Base-by-base conservation (phyloP, 208 protist species). In the Crithidia fasciculata region DNA sequence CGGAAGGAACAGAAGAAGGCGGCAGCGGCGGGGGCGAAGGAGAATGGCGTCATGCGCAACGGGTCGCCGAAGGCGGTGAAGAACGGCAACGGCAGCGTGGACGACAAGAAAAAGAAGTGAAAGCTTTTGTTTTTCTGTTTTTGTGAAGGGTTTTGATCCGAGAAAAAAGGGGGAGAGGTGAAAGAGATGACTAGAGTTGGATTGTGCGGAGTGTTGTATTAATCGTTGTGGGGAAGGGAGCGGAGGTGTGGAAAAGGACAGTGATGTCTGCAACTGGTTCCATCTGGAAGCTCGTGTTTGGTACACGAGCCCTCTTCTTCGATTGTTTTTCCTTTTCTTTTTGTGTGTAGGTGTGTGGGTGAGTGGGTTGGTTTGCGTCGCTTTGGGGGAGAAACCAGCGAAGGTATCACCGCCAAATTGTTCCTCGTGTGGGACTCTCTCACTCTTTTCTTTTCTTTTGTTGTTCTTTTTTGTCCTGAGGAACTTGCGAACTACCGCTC, bases 51-150 rank as follows among this genome's bases (percentile, higher is more conserved):
- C 16, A 62, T 15, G 53, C 45, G 12, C 36, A 54, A 44, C 40
- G 18, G 55, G 19, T 50, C 37, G 0, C 8, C 52, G 6, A 76
- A 63, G n/a, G 37, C 43, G 2, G 49, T 8, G 16, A 61, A 19
- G 47, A 74, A 66, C 57, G 69, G 57, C 47, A 63, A 57, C 16
- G 19, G 60, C 16, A 49, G 12, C 45, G 12, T 13, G 45, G 61
- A 69, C 8, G 62, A 75, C 13, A 76, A 82, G 65, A 60, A 69
- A 16, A 45, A 62, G 64, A 41, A 54, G 39, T 57, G 12, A 49
- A 13, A 13, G 12, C 45, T 2, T 28, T 28, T 28, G 28, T 28
- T 28, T 28, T 28, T 1, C 1, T 28, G 28, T 28, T 28, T 28
- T 28, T 28, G 28, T 28, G 1, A 28, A 28, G 28, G 0, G 28